Percentiles rank a stretch among this genome's conserved stretches.
These are phyloP conservation scores for Solanum chilense DNA, from an alignment of 257 asterid species.

Conservation along the genomic window DNA sequence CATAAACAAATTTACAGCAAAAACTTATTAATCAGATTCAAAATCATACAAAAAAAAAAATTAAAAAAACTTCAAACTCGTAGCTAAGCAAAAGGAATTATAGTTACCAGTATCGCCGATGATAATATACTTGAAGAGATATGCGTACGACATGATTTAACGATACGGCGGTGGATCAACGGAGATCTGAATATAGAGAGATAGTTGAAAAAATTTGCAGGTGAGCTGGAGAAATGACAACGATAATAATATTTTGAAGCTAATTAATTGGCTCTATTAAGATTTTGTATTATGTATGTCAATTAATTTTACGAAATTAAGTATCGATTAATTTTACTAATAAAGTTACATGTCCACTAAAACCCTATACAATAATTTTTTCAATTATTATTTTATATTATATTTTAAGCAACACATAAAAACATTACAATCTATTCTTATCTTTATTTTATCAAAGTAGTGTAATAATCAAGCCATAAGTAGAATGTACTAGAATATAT, in stretches of 20 bases:
- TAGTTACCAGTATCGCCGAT: constrained; percentile 51
- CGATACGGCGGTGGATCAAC: not conserved
- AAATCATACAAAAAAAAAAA: not conserved
- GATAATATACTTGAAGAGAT: constrained; percentile 67
- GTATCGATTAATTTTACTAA: too few species aligned
- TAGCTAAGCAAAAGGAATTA: not conserved
- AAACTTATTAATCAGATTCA: not conserved
- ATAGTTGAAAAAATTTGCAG: not conserved
- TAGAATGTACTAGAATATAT: too few species aligned
- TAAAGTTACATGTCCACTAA: too few species aligned
- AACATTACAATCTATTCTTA: too few species aligned
- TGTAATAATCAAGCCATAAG: too few species aligned
- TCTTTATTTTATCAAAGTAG: too few species aligned
- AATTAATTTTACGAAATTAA: too few species aligned
- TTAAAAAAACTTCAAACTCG: not conserved
- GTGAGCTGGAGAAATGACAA: not conserved
- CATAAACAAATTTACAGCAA: not conserved
- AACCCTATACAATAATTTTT: too few species aligned
- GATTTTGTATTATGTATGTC: not conserved
- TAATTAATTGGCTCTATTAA: not conserved
- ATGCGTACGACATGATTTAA: constrained; percentile 45
- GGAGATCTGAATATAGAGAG: not conserved
- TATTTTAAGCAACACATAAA: not conserved
- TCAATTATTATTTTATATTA: too few species aligned
- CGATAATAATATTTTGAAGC: not conserved